Conservation (phyloP, 306 rosid genomes). For the Glycine soja region DNA sequence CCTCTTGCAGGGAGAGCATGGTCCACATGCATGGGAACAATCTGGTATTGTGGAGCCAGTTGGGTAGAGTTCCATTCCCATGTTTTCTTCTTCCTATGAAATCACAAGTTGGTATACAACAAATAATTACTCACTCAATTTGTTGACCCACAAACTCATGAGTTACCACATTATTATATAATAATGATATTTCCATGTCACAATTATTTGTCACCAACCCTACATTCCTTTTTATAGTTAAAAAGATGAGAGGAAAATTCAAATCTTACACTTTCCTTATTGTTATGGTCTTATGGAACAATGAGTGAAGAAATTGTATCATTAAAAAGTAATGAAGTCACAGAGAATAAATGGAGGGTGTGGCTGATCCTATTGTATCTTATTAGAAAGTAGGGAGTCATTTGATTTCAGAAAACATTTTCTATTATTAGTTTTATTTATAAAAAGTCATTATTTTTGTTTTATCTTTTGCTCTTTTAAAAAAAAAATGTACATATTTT, state of each 20-base stretch:
- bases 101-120: constrained; percentile 22
- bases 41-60: constrained; percentile 87
- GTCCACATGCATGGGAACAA: constrained; percentile 95
- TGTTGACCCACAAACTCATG: not conserved
- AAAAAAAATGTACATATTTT: not conserved
- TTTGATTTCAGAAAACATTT: not conserved
- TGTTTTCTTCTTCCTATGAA: constrained; percentile 46
- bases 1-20: constrained; percentile 94
- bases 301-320: not conserved
- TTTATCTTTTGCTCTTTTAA: not conserved
- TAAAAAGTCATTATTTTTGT: not conserved
- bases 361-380: not conserved
- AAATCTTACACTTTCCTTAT: not conserved
- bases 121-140: not conserved
- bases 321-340: not conserved
- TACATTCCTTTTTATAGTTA: not conserved
- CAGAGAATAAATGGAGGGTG: not conserved
- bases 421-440: not conserved
- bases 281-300: not conserved
- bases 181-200: not conserved
- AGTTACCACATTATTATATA: not conserved
- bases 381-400: not conserved
- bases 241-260: not conserved
- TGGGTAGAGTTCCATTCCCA: constrained; percentile 66
- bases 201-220: not conserved